Percentiles rank a stretch among this genome's conserved stretches.
phyloP scores from a whole-genome alignment of 1,139 yeast genomes.

The Pneumocystis oryctolagi region DNA sequence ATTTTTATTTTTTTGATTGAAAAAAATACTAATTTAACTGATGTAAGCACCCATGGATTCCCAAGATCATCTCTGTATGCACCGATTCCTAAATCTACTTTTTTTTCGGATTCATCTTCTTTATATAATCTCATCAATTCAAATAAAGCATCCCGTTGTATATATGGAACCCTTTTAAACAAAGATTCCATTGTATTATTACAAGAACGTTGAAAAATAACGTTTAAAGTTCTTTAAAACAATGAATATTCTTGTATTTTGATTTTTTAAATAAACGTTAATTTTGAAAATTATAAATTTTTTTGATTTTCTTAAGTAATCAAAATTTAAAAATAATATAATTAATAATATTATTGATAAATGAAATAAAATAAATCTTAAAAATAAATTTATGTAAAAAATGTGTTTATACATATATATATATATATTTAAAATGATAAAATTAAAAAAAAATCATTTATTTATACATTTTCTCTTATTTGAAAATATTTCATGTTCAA shows the following conservation, averaged over 20 bases:
- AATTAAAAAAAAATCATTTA: no score
- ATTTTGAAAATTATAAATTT: no score
- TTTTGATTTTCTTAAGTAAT: no score
- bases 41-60: constrained; percentile 76
- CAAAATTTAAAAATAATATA: no score
- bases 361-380: no score
- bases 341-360: no score
- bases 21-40: constrained; percentile 40
- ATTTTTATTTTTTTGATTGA: background rate
- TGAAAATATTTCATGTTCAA: no score
- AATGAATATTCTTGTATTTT: no score
- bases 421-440: no score
- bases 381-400: no score
- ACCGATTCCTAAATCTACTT: constrained; percentile 64
- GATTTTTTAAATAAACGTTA: no score
- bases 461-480: background rate
- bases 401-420: no score
- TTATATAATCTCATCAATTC: constrained; percentile 63
- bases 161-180: constrained; percentile 18
- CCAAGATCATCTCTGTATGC: constrained; percentile 80
- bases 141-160: constrained; percentile 37
- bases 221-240: background rate
- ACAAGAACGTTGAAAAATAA: background rate
- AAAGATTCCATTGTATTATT: background rate
- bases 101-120: constrained; percentile 31